These are phyloP conservation scores for Zopfochytrium polystomum DNA, from an alignment of 371 early-diverging fungal species.

Conservation along the genomic window DNA sequence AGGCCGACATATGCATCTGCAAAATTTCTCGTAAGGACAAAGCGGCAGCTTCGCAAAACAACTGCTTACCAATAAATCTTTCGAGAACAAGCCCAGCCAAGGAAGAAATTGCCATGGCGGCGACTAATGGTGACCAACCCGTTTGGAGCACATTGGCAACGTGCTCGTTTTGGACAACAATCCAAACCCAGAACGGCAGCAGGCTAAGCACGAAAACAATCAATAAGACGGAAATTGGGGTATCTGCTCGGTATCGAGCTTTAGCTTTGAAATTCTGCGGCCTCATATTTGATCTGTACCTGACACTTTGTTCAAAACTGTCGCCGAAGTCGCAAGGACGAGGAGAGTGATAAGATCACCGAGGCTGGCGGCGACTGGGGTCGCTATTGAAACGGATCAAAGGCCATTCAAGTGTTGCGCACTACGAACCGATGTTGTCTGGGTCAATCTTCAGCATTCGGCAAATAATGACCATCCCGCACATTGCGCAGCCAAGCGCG, in stretches of 20 bases:
- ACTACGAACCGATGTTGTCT: constrained; percentile 65
- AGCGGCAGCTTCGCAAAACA: no score
- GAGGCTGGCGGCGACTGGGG: constrained; percentile 63
- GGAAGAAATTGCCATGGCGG: constrained; percentile 76
- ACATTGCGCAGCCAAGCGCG: constrained; percentile 70
- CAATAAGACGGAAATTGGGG: constrained; percentile 33
- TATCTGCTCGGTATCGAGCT: no score
- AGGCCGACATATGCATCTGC: constrained; percentile 72
- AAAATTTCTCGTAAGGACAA: no score
- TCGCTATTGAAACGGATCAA: no score
- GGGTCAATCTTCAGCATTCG: constrained; percentile 68
- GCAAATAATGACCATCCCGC: constrained; percentile 62
- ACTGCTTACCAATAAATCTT: no score
- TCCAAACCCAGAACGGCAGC: constrained; percentile 55
- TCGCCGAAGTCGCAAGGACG: constrained; percentile 41
- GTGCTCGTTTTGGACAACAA: constrained; percentile 45
- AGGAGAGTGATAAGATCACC: constrained; percentile 73
- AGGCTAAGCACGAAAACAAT: constrained; percentile 42
- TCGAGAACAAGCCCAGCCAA: constrained; percentile 78
- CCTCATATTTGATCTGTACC: no score
- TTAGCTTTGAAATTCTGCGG: no score
- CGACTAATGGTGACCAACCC: constrained; percentile 75
- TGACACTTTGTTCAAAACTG: constrained; percentile 40
- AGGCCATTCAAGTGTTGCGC: no score
- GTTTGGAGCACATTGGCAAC: constrained; percentile 61